These are phyloP conservation scores for Cercospora sp. DNA, from an alignment of 2,329 filamentous ascomycete species.

Conservation along the genomic window DNA sequence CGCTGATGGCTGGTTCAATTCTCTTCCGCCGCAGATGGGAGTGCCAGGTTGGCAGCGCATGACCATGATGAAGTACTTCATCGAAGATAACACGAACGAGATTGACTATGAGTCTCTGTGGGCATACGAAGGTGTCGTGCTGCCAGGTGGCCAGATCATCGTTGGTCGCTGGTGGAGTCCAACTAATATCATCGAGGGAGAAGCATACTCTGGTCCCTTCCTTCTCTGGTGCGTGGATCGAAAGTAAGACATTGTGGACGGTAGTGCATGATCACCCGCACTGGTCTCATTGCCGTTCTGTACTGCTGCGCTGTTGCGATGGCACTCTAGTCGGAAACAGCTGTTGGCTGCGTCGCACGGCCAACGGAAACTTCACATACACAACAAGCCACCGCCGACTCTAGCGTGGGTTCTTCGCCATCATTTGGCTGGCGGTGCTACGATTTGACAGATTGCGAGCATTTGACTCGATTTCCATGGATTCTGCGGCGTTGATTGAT, in stretches of 20 bases:
- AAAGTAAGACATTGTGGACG: neutral
- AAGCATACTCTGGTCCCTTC: conserved; percentile 44
- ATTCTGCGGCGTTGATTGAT: neutral
- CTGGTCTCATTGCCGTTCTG: neutral
- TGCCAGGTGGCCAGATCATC: conserved; percentile 51
- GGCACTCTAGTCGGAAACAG: neutral
- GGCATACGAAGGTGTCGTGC: conserved; percentile 52
- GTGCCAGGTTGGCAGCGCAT: conserved; percentile 57
- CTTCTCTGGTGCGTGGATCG: conserved; percentile 42
- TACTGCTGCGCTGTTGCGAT: neutral
- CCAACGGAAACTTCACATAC: neutral
- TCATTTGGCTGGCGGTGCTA: neutral
- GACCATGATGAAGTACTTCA: conserved; percentile 56
- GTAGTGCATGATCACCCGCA: neutral
- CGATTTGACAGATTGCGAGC: neutral
- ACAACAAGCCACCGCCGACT: neutral
- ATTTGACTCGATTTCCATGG: neutral
- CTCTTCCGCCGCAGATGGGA: conserved; percentile 49
- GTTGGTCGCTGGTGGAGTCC: conserved; percentile 51
- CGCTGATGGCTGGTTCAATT: conserved; percentile 51
- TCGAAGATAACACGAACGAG: conserved; percentile 30
- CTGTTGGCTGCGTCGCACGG: neutral
- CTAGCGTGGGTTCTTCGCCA: neutral
- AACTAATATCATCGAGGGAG: conserved; percentile 28
- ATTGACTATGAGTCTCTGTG: conserved; percentile 43